Percentiles rank a stretch among this genome's conserved stretches.
Conservation (phyloP, 2,329 filamentous ascomycete species). For the Cercospora sesami region DNA sequence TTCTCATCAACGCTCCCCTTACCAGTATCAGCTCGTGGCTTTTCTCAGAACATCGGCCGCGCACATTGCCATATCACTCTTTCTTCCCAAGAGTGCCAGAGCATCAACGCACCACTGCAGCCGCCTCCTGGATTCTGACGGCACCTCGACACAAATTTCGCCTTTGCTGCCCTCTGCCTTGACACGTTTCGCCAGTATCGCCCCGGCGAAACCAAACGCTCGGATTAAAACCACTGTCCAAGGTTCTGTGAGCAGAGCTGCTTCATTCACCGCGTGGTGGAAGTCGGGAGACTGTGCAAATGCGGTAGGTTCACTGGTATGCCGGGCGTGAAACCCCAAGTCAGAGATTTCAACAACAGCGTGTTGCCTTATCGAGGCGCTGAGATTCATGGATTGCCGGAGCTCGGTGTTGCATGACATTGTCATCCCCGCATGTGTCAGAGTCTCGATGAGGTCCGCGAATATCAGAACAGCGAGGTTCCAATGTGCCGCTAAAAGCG, state of each 20-base stretch:
- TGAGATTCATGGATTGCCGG: constrained; percentile 15
- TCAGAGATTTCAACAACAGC: constrained; percentile 21
- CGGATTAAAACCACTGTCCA: constrained; percentile 26
- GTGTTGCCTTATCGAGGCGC: constrained; percentile 11
- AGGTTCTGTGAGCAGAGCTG: constrained; percentile 27
- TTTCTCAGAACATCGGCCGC: constrained; percentile 16
- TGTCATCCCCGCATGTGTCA: constrained; percentile 14
- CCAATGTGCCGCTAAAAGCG: constrained; percentile 26
- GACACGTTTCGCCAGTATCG: constrained; percentile 15
- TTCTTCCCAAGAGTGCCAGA: constrained; percentile 18
- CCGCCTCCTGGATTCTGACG: constrained; percentile 8
- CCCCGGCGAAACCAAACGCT: constrained; percentile 22
- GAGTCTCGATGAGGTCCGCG: constrained; percentile 22
- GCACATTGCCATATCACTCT: constrained; percentile 23
- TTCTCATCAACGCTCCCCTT: background rate
- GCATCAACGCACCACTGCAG: constrained; percentile 20
- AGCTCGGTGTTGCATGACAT: constrained; percentile 14
- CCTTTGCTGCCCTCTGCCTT: constrained; percentile 6
- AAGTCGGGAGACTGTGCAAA: constrained; percentile 23
- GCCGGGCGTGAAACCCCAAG: constrained; percentile 16
- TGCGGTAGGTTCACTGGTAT: constrained; percentile 10
- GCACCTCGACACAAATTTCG: constrained; percentile 1
- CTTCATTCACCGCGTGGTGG: constrained; percentile 25
- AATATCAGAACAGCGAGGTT: constrained; percentile 25
- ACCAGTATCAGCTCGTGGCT: background rate